These are phyloP conservation scores for Gossypium bickii DNA, from an alignment of 345 rosid species.

Conservation along the genomic window DNA sequence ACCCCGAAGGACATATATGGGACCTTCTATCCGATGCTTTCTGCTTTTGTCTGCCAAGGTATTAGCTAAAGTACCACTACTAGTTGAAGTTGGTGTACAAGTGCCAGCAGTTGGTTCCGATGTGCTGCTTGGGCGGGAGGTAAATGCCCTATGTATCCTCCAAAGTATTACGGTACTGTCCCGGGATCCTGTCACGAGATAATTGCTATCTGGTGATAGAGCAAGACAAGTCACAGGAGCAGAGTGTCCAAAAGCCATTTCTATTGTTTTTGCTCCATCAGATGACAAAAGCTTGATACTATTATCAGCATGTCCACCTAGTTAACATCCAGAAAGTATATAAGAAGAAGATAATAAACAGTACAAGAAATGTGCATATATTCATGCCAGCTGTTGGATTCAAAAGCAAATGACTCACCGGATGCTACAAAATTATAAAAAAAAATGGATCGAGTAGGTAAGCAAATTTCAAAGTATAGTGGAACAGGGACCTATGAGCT, in stretches of 20 bases:
- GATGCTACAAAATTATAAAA: not conserved
- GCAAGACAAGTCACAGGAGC: constrained; percentile 98
- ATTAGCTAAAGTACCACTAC: constrained; percentile 35
- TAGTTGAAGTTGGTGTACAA: constrained; percentile 36
- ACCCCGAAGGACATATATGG: constrained; percentile 88
- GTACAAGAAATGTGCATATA: constrained; percentile 1
- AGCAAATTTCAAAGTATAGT: not conserved
- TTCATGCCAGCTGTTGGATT: not conserved
- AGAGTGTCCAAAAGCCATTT: constrained; percentile 84
- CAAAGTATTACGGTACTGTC: constrained; percentile 84
- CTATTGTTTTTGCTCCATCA: constrained; percentile 87
- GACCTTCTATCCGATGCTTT: constrained; percentile 76
- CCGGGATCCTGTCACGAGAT: constrained; percentile 85
- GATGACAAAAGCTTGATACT: constrained; percentile 81
- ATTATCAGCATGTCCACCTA: constrained; percentile 95
- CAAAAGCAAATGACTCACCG: not conserved
- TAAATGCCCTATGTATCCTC: constrained; percentile 63
- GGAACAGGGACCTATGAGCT: not conserved
- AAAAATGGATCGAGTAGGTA: not conserved
- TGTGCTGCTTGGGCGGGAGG: constrained; percentile 47
- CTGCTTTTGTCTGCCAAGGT: constrained; percentile 56
- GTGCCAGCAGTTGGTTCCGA: constrained; percentile 49
- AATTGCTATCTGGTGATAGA: constrained; percentile 76
- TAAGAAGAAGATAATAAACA: not conserved
- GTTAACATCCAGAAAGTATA: constrained; percentile 16